A percentile compares a stretch with the other conserved stretches of the same genome.
Evolutionary conservation across 2,329 filamentous ascomycete species (phyloP).

Genomic region (Cladosporium austrohemisphaericum): DNA sequence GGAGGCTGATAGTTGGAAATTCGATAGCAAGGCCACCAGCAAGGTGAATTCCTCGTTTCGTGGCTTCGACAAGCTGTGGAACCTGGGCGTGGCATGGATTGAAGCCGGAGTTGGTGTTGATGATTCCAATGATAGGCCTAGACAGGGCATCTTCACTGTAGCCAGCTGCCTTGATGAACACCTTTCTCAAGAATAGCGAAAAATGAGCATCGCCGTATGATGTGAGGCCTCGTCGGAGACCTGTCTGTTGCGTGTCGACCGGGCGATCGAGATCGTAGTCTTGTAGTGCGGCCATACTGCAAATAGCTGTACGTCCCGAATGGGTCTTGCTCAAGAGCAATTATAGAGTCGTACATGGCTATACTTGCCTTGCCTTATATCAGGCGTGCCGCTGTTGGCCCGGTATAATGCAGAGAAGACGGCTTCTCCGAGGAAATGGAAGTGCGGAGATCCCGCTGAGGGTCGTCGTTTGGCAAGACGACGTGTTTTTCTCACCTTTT

Average conservation of each 20-base stretch:
- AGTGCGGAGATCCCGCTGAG: too few relatives aligned
- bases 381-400: too few relatives aligned
- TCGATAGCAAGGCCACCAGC: slow-evolving; percentile 66
- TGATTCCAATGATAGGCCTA: slow-evolving; percentile 68
- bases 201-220: slow-evolving; percentile 73
- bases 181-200: slow-evolving; percentile 69
- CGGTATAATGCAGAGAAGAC: too few relatives aligned
- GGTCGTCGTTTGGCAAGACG: too few relatives aligned
- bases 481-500: too few relatives aligned
- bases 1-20: slow-evolving; percentile 69
- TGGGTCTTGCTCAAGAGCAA: too few relatives aligned
- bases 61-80: slow-evolving; percentile 67
- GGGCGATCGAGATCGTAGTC: slow-evolving; percentile 59
- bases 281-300: neutral
- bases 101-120: slow-evolving; percentile 69
- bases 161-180: slow-evolving; percentile 72
- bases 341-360: too few relatives aligned
- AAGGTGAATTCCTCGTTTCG: slow-evolving; percentile 64
- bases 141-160: slow-evolving; percentile 69
- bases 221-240: slow-evolving; percentile 61
- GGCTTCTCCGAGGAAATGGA: too few relatives aligned
- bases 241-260: slow-evolving; percentile 44
- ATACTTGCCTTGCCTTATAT: too few relatives aligned
- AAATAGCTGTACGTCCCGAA: too few relatives aligned
- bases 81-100: slow-evolving; percentile 71